These are phyloP conservation scores for Hypoxylon sp. DNA, from an alignment of 2,329 filamentous ascomycete species.

Conservation along the genomic window DNA sequence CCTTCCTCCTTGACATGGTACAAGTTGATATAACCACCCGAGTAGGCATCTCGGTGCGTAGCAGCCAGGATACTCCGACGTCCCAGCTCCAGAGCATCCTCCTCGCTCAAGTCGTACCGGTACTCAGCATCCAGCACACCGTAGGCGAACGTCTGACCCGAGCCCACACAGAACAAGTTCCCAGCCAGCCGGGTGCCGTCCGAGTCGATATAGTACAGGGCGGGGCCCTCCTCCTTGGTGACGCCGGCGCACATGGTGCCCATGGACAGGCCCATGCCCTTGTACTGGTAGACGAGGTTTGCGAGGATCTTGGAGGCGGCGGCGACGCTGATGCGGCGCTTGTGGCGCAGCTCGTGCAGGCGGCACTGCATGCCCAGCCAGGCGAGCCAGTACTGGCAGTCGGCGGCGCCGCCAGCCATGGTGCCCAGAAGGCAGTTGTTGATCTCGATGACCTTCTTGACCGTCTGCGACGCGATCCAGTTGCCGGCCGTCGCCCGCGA, in stretches of 20 bases:
- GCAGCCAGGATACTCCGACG: slow-evolving; percentile 94
- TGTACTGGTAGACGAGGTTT: slow-evolving; percentile 98
- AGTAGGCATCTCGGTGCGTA: slow-evolving; percentile 98
- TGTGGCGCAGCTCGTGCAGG: slow-evolving; percentile 98
- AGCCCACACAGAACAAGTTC: slow-evolving; percentile 98
- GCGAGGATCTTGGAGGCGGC: slow-evolving; percentile 98
- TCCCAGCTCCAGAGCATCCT: slow-evolving; percentile 92
- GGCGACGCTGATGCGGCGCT: slow-evolving; percentile 97
- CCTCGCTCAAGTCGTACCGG: slow-evolving; percentile 85
- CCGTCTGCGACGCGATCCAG: slow-evolving; percentile 99
- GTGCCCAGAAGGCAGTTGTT: slow-evolving; percentile 94
- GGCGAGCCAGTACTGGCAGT: slow-evolving; percentile 99
- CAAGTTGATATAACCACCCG: slow-evolving; percentile 97
- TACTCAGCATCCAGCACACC: slow-evolving; percentile 98
- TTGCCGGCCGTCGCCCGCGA: slow-evolving; percentile 96
- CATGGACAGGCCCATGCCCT: slow-evolving; percentile 99
- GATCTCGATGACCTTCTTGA: slow-evolving; percentile 99
- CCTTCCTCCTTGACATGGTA: slow-evolving; percentile 99
- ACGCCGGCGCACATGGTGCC: slow-evolving; percentile 99
- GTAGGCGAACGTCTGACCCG: slow-evolving; percentile 98
- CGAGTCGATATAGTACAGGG: slow-evolving; percentile 98
- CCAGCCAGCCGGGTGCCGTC: slow-evolving; percentile 93
- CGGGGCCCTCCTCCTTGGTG: slow-evolving; percentile 93
- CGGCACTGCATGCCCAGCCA: slow-evolving; percentile 99
- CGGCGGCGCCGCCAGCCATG: slow-evolving; percentile 98